Percentiles rank a stretch among this genome's conserved stretches.
phyloP scores from a whole-genome alignment of 495 filamentous ascomycete genomes.

The Ramalina peruviana region DNA sequence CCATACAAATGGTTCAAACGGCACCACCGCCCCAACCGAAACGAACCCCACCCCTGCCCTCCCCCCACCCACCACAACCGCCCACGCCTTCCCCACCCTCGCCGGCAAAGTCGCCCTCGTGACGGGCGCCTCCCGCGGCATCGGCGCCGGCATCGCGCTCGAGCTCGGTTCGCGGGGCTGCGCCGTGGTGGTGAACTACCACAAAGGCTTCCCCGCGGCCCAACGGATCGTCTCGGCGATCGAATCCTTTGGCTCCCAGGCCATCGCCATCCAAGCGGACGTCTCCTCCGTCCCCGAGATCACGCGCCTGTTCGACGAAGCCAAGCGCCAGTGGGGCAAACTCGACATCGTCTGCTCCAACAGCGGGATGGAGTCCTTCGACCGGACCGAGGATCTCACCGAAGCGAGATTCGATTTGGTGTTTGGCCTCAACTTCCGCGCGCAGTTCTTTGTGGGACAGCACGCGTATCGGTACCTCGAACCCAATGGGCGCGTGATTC shows the following conservation, averaged over 20 bases:
- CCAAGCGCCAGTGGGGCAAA: slow-evolving; percentile 50
- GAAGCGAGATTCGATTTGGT: slow-evolving; percentile 63
- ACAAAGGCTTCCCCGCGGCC: slow-evolving; percentile 44
- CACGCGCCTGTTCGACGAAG: slow-evolving; percentile 44
- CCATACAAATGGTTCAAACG: neutral
- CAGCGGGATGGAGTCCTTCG: slow-evolving; percentile 41
- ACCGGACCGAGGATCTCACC: slow-evolving; percentile 48
- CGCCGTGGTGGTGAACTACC: slow-evolving; percentile 67
- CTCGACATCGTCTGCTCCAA: slow-evolving; percentile 68
- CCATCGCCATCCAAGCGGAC: slow-evolving; percentile 61
- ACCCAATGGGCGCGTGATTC: slow-evolving; percentile 52
- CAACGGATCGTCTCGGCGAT: slow-evolving; percentile 51
- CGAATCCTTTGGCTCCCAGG: slow-evolving; percentile 41
- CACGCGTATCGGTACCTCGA: slow-evolving; percentile 57
- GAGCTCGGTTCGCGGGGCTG: slow-evolving; percentile 62
- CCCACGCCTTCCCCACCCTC: slow-evolving; percentile 25
- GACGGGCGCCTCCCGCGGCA: slow-evolving; percentile 59
- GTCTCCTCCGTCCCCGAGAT: slow-evolving; percentile 54
- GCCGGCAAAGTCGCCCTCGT: slow-evolving; percentile 60
- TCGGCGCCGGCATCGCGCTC: slow-evolving; percentile 61
- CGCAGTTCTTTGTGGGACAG: slow-evolving; percentile 75
- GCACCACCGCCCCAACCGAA: neutral
- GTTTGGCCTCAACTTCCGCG: slow-evolving; percentile 62
- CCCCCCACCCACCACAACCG: slow-evolving; percentile 10
- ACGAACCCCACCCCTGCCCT: neutral